phyloP scores from a whole-genome alignment of 495 filamentous ascomycete species.

The Evansstolkia leycettana region DNA sequence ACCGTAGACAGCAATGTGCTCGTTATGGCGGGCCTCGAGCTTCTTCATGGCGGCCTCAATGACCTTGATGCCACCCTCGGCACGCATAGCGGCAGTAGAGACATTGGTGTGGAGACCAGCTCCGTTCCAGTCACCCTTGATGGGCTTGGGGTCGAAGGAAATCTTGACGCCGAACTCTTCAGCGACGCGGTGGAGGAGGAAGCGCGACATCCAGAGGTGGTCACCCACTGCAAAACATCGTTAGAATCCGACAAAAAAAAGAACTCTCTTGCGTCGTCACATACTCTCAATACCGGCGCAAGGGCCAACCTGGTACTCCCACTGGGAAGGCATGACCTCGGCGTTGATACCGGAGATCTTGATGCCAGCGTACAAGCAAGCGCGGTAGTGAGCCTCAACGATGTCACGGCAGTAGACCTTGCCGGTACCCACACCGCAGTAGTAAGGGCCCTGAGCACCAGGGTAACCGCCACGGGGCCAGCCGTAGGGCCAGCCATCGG shows the following conservation, averaged over 20 bases:
- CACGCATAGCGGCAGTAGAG: slow-evolving; percentile 74
- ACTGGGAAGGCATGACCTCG: slow-evolving; percentile 97
- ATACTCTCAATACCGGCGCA: slow-evolving; percentile 77
- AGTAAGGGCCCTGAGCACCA: slow-evolving; percentile 95
- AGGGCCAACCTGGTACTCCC: slow-evolving; percentile 98
- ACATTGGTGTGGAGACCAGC: slow-evolving; percentile 97
- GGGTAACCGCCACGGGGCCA: slow-evolving; percentile 96
- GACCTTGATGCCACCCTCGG: slow-evolving; percentile 85
- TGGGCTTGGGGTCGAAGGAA: slow-evolving; percentile 94
- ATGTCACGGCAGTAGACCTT: slow-evolving; percentile 98
- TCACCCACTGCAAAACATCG: slow-evolving; percentile 62
- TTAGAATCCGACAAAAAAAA: slow-evolving; percentile 6
- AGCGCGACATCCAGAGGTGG: slow-evolving; percentile 94
- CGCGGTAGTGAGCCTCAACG: slow-evolving; percentile 97
- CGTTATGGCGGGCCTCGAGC: slow-evolving; percentile 75
- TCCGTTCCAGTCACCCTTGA: slow-evolving; percentile 99
- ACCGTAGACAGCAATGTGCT: slow-evolving; percentile 97
- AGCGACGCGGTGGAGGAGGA: slow-evolving; percentile 89
- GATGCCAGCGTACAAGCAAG: slow-evolving; percentile 82
- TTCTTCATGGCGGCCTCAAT: slow-evolving; percentile 82
- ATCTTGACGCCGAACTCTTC: slow-evolving; percentile 97
- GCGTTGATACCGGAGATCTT: slow-evolving; percentile 98
- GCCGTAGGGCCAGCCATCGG: slow-evolving; percentile 74
- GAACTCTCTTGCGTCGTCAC: slow-evolving; percentile 12
- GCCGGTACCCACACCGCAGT: slow-evolving; percentile 95